Evolutionary conservation across 768 basidiomycete genomes (phyloP).

Genomic region (Holtermanniella nyarrowii): DNA sequence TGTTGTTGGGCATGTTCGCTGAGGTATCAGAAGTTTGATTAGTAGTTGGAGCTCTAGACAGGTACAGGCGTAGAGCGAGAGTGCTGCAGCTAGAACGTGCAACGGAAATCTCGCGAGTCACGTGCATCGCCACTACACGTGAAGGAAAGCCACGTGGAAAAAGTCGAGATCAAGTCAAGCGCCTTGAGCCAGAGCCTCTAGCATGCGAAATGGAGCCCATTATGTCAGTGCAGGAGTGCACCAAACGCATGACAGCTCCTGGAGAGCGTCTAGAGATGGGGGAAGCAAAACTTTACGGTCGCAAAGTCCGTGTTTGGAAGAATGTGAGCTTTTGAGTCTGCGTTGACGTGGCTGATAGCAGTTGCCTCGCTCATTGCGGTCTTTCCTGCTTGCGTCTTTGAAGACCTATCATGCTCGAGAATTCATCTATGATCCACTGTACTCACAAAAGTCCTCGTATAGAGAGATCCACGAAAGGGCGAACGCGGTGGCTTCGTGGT

Average conservation of each 20-base stretch:
- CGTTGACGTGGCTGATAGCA: not conserved
- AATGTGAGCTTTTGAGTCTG: constrained; percentile 15
- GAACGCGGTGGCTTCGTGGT: constrained; percentile 18
- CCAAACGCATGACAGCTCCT: constrained; percentile 19
- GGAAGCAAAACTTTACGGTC: constrained; percentile 15
- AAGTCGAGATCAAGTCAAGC: too few species aligned
- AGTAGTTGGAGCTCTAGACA: too few species aligned
- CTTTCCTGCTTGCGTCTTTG: constrained; percentile 15
- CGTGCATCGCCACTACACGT: too few species aligned
- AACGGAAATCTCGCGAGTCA: too few species aligned
- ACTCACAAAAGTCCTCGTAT: constrained; percentile 6
- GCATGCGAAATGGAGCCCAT: not conserved
- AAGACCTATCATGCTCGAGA: constrained; percentile 13
- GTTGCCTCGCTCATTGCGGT: constrained; percentile 27
- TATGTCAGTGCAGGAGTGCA: not conserved
- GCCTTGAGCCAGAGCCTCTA: not conserved
- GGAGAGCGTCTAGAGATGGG: constrained; percentile 32
- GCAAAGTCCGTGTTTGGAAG: constrained; percentile 24
- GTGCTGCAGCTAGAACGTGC: too few species aligned
- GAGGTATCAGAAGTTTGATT: too few species aligned
- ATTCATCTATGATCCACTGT: constrained; percentile 24
- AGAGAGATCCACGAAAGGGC: constrained; percentile 15
- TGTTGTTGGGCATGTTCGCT: constrained; percentile 39
- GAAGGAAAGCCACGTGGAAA: too few species aligned
- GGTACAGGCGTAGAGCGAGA: too few species aligned